A percentile compares a stretch with the other conserved stretches of the same genome.
phyloP scores from a whole-genome alignment of 1,284 basidiomycete genomes.

The Pseudozyma sp. region DNA sequence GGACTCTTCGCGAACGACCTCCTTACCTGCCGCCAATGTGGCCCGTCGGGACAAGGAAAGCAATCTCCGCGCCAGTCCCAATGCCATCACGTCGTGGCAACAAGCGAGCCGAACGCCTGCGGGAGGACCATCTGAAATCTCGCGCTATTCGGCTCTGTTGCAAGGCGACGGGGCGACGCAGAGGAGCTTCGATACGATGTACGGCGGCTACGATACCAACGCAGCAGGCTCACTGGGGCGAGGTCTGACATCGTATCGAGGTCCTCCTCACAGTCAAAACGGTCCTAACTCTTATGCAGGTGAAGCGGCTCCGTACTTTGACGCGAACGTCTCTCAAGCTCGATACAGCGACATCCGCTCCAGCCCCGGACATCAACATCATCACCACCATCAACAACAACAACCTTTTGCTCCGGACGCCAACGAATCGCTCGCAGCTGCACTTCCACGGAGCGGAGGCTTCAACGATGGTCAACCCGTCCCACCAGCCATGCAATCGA shows the following conservation, averaged over 20 bases:
- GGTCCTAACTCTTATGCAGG: no score
- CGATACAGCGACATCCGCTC: no score
- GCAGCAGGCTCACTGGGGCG: no score
- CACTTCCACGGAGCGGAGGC: slow-evolving; percentile 5
- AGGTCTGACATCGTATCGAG: no score
- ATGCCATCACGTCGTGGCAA: background rate
- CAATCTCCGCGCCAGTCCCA: background rate
- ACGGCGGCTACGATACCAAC: no score
- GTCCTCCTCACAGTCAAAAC: no score
- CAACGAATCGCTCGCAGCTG: slow-evolving; percentile 30
- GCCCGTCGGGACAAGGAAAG: background rate
- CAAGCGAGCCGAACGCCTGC: background rate
- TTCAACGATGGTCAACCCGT: no score
- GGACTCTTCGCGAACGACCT: slow-evolving; percentile 21
- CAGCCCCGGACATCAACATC: background rate
- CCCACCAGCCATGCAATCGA: background rate
- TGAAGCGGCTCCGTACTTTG: no score
- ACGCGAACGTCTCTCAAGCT: no score
- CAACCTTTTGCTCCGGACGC: slow-evolving; percentile 8
- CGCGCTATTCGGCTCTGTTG: slow-evolving; percentile 10
- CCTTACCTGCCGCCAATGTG: background rate
- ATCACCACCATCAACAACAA: no score
- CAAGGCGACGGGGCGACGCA: slow-evolving; percentile 5
- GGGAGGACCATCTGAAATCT: background rate
- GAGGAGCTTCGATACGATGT: background rate